Conservation (phyloP, 352 stramenopile genomes). For the Bremia lactucae region DNA sequence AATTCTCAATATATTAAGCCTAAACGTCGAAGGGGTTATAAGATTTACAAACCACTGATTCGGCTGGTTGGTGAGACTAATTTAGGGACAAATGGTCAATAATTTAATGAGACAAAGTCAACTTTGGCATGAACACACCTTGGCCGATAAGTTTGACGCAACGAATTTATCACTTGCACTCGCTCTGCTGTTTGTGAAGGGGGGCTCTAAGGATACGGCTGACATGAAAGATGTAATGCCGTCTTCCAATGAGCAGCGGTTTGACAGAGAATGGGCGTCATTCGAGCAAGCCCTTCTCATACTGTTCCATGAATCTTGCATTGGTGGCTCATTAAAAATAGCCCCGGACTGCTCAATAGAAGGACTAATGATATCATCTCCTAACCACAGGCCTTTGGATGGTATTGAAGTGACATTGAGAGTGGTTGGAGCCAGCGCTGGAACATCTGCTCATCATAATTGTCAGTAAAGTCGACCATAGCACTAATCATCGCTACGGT, state of each 20-base stretch:
- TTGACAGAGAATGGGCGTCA: no score
- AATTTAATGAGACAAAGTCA: slow-evolving; percentile 5
- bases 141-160: no score
- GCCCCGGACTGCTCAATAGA: slow-evolving; percentile 1
- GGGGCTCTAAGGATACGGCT: no score
- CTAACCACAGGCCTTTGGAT: slow-evolving; percentile 18
- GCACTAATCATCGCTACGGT: neutral
- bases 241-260: no score
- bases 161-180: no score
- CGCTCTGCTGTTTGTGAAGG: no score
- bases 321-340: slow-evolving; percentile 1
- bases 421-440: neutral
- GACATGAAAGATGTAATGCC: neutral
- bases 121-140: neutral
- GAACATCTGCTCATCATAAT: slow-evolving; percentile 5
- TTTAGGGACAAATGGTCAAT: slow-evolving; percentile 29
- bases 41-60: slow-evolving; percentile 16
- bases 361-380: slow-evolving; percentile 7
- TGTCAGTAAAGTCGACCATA: slow-evolving; percentile 1
- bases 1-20: neutral
- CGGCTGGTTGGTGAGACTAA: slow-evolving; percentile 4
- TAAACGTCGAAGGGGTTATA: slow-evolving; percentile 52
- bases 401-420: slow-evolving; percentile 1
- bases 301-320: slow-evolving; percentile 14
- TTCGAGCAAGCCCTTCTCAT: neutral